phyloP scores from a whole-genome alignment of 306 rosid species.

The Dryas drummondii region DNA sequence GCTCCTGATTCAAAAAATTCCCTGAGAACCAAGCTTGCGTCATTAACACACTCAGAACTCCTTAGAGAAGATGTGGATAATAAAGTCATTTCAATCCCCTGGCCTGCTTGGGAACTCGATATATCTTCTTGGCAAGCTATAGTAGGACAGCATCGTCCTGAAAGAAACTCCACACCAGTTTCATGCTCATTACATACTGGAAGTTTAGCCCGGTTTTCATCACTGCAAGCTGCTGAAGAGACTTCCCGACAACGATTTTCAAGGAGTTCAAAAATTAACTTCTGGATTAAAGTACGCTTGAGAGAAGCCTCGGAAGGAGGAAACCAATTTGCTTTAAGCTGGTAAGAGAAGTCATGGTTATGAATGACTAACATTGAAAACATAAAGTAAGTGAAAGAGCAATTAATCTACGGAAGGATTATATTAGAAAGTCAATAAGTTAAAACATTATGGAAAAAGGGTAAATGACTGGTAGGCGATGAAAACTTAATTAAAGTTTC shows the following conservation, averaged over 20 bases:
- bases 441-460: background rate
- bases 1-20: constrained; percentile 73
- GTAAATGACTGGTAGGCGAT: background rate
- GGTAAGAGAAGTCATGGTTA: constrained; percentile 27
- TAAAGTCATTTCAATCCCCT: constrained; percentile 74
- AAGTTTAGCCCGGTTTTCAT: constrained; percentile 36
- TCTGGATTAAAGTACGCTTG: constrained; percentile 88
- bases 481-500: background rate
- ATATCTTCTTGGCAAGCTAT: constrained; percentile 38
- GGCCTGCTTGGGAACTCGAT: constrained; percentile 44
- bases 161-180: constrained; percentile 37
- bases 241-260: constrained; percentile 45
- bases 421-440: background rate
- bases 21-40: constrained; percentile 74
- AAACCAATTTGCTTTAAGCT: constrained; percentile 91
- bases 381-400: constrained; percentile 12
- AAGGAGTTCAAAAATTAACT: constrained; percentile 68
- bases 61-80: constrained; percentile 61
- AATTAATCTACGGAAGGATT: background rate
- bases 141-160: constrained; percentile 39
- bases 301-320: constrained; percentile 84
- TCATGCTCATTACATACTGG: constrained; percentile 40
- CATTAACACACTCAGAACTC: constrained; percentile 49
- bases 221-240: constrained; percentile 51
- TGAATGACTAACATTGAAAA: background rate